Evolutionary conservation across 2,329 filamentous ascomycete species (phyloP), one percentile per base, ranked within the genome.

Genomic region (Tolypocladium album): DNA sequence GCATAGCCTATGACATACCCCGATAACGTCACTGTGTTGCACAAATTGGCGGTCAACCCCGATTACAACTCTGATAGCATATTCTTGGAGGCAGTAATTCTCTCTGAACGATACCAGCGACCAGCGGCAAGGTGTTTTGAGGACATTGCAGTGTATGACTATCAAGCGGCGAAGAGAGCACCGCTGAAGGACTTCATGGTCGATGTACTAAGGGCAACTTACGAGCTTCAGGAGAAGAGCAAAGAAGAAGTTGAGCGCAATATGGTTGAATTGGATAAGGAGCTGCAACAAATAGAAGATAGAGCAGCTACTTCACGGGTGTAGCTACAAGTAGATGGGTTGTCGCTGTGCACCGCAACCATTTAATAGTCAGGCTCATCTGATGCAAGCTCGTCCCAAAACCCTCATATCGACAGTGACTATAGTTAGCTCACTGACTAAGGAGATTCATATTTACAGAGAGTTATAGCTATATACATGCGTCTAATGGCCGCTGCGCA

Each of bases 21-120:
- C 0, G 92, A 96, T 72, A 82, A 83, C 56, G 84, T 96, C 63
- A 91, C 88, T 0, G 90, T 94, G 24, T 88, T 93, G 67, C 91
- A 96, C 75, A 92, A 88, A 70, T 81, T 96, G 15, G 75, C 80
- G 3, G 71, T 74, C 31, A 72, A 79, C 60, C 87, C 85, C 3
- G 61, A 67, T 22, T 62, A 67, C 24, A 64, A 64, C 2, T 72
- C 74, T 0, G 67, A 75, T 22, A 80, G 82, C 24, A 82, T 93
- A 63, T 71, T 82, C 59, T 70, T 86, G 60, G 80, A 86, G 65
- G 82, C 79, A 57, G 70, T 85, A n/a, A 79, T 96, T 57, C 70
- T 96, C 20, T 95, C 90, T 0, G 89, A 96, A 71, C 77, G 79
- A 45, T 85, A 90, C 67, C 85, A 87, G 67, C 81, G 92, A 24